Conservation (phyloP, 176 grass and related monocot genomes). For the Oropetium thomaeum region DNA sequence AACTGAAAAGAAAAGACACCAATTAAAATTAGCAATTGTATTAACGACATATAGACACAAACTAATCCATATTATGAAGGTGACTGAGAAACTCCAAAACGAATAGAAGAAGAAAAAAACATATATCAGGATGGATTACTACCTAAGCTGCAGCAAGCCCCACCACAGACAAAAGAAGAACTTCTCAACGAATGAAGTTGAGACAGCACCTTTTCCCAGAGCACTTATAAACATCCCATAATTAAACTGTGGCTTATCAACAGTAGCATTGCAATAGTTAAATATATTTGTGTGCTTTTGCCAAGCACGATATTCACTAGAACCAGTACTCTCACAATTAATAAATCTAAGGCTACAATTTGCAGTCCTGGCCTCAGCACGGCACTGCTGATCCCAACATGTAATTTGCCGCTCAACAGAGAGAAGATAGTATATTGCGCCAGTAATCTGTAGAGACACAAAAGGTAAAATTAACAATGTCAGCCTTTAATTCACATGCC, state of each 20-base stretch:
- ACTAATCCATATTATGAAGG: background rate
- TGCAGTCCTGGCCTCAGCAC: background rate
- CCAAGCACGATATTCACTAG: slow-evolving; percentile 4
- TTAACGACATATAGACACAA: background rate
- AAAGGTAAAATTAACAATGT: background rate
- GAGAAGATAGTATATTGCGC: slow-evolving; percentile 81
- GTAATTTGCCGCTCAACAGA: slow-evolving; percentile 81
- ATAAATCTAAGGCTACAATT: slow-evolving; percentile 43
- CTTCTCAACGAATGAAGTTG: slow-evolving; percentile 56
- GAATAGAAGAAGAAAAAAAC: background rate
- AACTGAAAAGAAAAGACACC: slow-evolving; percentile 50
- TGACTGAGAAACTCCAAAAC: background rate
- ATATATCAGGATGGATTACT: background rate
- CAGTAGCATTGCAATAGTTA: slow-evolving; percentile 17
- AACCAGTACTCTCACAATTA: slow-evolving; percentile 41
- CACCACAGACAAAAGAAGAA: slow-evolving; percentile 92
- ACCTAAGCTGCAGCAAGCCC: slow-evolving; percentile 91
- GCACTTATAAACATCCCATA: slow-evolving; percentile 56
- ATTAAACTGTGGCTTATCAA: background rate
- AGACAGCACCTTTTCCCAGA: slow-evolving; percentile 34
- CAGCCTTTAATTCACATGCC: background rate
- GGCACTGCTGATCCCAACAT: slow-evolving; percentile 75
- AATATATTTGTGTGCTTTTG: slow-evolving; percentile 23
- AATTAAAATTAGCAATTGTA: slow-evolving; percentile 6
- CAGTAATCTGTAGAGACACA: slow-evolving; percentile 56